Conservation (phyloP, 2,329 filamentous ascomycete species). For the Phialophora verrucosa region DNA sequence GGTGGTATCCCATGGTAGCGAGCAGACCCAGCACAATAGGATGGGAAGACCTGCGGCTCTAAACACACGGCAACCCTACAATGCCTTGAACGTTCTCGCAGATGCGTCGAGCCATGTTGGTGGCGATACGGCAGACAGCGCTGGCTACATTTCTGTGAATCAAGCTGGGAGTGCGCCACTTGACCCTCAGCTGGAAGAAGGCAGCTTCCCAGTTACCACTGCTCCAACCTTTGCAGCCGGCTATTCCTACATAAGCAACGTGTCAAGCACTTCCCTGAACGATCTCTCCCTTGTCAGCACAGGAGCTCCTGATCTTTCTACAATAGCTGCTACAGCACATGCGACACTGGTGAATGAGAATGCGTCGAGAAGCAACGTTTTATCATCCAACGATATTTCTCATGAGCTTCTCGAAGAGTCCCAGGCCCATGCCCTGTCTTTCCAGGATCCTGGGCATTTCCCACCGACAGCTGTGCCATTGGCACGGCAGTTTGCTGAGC, state of each 20-base stretch:
- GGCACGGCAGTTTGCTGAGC: neutral
- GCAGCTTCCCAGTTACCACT: slow-evolving; percentile 17
- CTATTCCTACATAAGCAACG: slow-evolving; percentile 11
- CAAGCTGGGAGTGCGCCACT: slow-evolving; percentile 10
- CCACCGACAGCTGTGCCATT: neutral
- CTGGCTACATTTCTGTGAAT: slow-evolving; percentile 13
- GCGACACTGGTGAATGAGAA: slow-evolving; percentile 48
- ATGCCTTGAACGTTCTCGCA: slow-evolving; percentile 82
- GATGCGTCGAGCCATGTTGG: slow-evolving; percentile 84
- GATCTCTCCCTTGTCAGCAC: slow-evolving; percentile 15
- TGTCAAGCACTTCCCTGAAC: slow-evolving; percentile 14
- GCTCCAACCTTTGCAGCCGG: neutral
- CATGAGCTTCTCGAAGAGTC: slow-evolving; percentile 12
- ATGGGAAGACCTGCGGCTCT: slow-evolving; percentile 32
- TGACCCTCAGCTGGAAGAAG: slow-evolving; percentile 27
- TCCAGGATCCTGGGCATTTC: neutral
- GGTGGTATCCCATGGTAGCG: too few relatives aligned
- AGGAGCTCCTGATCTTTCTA: slow-evolving; percentile 50
- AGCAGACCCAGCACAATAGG: neutral
- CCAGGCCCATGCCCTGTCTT: slow-evolving; percentile 5
- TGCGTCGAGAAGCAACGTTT: neutral
- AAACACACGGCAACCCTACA: slow-evolving; percentile 67
- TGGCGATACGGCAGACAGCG: slow-evolving; percentile 14
- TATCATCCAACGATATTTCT: slow-evolving; percentile 14
- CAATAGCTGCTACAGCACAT: slow-evolving; percentile 54